phyloP scores from a whole-genome alignment of 495 filamentous ascomycete genomes.

The Penicillium simplicissimum region DNA sequence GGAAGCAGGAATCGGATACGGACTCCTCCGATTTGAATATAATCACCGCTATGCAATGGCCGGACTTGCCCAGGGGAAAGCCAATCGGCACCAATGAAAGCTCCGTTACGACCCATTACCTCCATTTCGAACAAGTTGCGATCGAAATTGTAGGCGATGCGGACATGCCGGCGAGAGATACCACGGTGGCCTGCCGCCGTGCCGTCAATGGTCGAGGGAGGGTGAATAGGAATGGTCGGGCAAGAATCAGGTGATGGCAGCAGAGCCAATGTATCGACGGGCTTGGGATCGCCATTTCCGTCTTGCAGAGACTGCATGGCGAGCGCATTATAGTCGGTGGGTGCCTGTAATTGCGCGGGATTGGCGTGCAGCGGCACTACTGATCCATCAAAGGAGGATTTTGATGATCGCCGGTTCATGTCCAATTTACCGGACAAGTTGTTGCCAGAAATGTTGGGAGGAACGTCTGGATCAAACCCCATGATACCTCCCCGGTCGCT shows the following conservation, averaged over 20 bases:
- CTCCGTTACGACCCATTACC: slow-evolving; percentile 81
- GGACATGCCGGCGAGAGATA: slow-evolving; percentile 85
- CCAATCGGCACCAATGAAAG: slow-evolving; percentile 77
- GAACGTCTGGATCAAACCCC: slow-evolving; percentile 54
- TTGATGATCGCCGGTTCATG: slow-evolving; percentile 48
- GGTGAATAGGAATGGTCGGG: slow-evolving; percentile 80
- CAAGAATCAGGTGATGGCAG: slow-evolving; percentile 58
- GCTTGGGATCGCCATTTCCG: slow-evolving; percentile 38
- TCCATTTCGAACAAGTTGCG: slow-evolving; percentile 74
- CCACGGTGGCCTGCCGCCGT: slow-evolving; percentile 61
- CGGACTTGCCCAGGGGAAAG: slow-evolving; percentile 60
- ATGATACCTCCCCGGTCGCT: slow-evolving; percentile 63
- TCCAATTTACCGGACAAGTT: slow-evolving; percentile 41
- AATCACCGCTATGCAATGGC: slow-evolving; percentile 68
- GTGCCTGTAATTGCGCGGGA: slow-evolving; percentile 44
- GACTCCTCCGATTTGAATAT: slow-evolving; percentile 78
- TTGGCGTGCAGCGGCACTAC: slow-evolving; percentile 43
- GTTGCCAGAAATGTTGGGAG: slow-evolving; percentile 29
- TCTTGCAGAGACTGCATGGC: slow-evolving; percentile 49
- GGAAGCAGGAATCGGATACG: slow-evolving; percentile 73
- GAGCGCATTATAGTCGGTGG: slow-evolving; percentile 50
- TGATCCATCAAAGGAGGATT: slow-evolving; percentile 43
- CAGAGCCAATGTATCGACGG: slow-evolving; percentile 42
- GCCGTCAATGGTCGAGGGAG: slow-evolving; percentile 61
- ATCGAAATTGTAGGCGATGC: slow-evolving; percentile 77